These are phyloP conservation scores for Pseudotulostoma volvatum DNA, from an alignment of 495 filamentous ascomycete species.

Conservation along the genomic window DNA sequence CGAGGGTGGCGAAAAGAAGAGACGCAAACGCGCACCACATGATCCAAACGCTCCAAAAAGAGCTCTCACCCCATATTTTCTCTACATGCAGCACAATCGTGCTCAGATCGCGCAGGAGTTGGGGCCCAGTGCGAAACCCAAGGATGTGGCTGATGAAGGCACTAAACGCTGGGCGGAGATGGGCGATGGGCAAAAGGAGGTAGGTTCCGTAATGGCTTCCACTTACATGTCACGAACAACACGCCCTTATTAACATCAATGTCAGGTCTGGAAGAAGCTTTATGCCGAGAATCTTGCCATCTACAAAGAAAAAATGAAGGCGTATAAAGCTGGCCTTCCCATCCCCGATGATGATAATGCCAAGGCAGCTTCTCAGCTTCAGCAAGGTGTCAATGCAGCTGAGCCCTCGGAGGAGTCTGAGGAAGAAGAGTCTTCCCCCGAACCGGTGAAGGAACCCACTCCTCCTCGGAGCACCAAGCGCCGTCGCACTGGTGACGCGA, in stretches of 20 bases:
- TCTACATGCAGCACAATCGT: slow-evolving; percentile 77
- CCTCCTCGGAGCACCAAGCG: slow-evolving; percentile 36
- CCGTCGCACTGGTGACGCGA: slow-evolving; percentile 26
- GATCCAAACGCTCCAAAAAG: slow-evolving; percentile 94
- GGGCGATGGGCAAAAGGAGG: slow-evolving; percentile 53
- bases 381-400: slow-evolving; percentile 38
- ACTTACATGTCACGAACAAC: no score
- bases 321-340: slow-evolving; percentile 43
- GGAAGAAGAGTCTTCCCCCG: slow-evolving; percentile 37
- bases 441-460: slow-evolving; percentile 37
- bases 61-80: slow-evolving; percentile 83
- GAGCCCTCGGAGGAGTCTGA: slow-evolving; percentile 29
- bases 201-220: no score
- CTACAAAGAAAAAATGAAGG: slow-evolving; percentile 55
- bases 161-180: slow-evolving; percentile 69
- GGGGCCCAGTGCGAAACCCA: slow-evolving; percentile 49
- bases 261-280: slow-evolving; percentile 52
- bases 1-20: slow-evolving; percentile 56
- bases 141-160: slow-evolving; percentile 68
- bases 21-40: slow-evolving; percentile 63
- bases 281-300: slow-evolving; percentile 61
- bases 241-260: background rate
- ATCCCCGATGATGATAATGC: slow-evolving; percentile 38
- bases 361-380: slow-evolving; percentile 31
- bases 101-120: slow-evolving; percentile 60